Conservation (phyloP, 306 rosid genomes). For the Dryas drummondii region DNA sequence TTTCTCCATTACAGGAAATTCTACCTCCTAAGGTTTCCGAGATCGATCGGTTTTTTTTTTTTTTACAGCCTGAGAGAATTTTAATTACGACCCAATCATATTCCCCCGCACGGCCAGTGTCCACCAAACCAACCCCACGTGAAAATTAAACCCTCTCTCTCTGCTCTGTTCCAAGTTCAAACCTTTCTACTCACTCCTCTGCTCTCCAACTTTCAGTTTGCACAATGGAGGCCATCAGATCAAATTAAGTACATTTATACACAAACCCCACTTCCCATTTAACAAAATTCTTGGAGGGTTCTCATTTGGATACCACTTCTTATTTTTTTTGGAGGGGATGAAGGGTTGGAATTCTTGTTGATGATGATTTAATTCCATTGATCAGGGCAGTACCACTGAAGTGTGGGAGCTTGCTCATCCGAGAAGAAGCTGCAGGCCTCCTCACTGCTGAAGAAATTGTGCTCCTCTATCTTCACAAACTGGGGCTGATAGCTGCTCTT, state of each 20-base stretch:
- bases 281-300: conserved; percentile 4
- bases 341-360: not conserved
- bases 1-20: conserved; percentile 31
- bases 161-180: no score
- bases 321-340: not conserved
- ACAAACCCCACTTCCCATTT: conserved; percentile 17
- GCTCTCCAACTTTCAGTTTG: conserved; percentile 24
- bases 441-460: conserved; percentile 78
- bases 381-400: conserved; percentile 78
- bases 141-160: conserved; percentile 14
- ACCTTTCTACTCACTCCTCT: not conserved
- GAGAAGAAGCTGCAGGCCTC: conserved; percentile 84
- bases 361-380: conserved; percentile 48
- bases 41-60: not conserved
- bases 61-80: conserved; percentile 34
- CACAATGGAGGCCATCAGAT: conserved; percentile 14
- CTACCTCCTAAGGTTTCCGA: conserved; percentile 23
- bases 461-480: conserved; percentile 87
- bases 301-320: not conserved
- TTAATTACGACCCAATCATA: conserved; percentile 48
- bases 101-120: conserved; percentile 36
- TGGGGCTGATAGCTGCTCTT: conserved; percentile 49
- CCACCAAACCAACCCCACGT: conserved; percentile 33
- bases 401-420: conserved; percentile 85
- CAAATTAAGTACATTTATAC: conserved; percentile 18